These are phyloP conservation scores for Globisporangium iwayamae DNA, from an alignment of 352 stramenopile genomes.

Conservation along the genomic window DNA sequence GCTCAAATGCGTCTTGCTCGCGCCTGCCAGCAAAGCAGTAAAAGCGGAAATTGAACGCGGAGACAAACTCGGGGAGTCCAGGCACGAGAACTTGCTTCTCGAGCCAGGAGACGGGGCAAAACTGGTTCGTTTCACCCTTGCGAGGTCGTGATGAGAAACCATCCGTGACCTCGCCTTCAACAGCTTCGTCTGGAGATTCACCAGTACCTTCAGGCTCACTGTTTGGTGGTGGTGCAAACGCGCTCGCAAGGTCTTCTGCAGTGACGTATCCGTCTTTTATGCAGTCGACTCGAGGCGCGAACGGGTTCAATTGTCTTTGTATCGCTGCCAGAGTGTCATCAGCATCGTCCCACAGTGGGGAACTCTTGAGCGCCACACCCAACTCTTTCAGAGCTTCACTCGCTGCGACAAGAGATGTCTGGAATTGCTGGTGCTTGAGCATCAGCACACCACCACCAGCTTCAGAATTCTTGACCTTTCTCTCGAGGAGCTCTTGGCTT, in stretches of 20 bases:
- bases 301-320: conserved; percentile 29
- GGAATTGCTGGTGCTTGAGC: conserved; percentile 28
- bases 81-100: conserved; percentile 35
- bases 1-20: conserved; percentile 43
- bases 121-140: conserved; percentile 52
- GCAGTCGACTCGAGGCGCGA: conserved; percentile 42
- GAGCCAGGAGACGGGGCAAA: conserved; percentile 61
- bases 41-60: conserved; percentile 38
- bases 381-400: conserved; percentile 15
- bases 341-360: conserved; percentile 6
- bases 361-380: conserved; percentile 10
- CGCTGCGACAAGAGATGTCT: conserved; percentile 18
- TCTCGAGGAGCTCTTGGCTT: conserved; percentile 16
- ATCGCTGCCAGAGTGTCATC: conserved; percentile 31
- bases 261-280: conserved; percentile 34
- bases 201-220: conserved; percentile 16
- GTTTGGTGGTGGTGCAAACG: conserved; percentile 24
- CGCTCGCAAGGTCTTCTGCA: conserved; percentile 23
- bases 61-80: conserved; percentile 34
- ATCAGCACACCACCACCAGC: conserved; percentile 12
- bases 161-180: neutral
- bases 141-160: neutral
- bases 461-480: conserved; percentile 14
- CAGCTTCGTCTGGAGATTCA: neutral
- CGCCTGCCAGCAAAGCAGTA: conserved; percentile 51